Percentiles rank a stretch among this genome's conserved stretches.
These are phyloP conservation scores for Aspergillus affinis DNA, from an alignment of 495 filamentous ascomycete species.

Conservation along the genomic window DNA sequence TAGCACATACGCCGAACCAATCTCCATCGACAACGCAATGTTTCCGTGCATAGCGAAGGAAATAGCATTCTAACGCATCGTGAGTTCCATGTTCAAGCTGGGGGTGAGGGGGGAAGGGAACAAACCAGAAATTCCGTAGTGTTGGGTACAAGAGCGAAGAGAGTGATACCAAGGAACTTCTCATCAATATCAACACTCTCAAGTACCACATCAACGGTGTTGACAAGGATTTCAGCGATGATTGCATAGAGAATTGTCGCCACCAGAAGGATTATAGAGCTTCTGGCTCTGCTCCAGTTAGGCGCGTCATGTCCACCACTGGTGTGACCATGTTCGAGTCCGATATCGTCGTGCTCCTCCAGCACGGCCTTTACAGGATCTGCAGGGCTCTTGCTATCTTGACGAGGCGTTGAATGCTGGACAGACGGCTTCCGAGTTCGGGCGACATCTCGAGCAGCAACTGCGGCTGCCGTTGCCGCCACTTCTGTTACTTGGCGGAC, in stretches of 20 bases:
- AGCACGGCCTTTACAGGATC: conserved; percentile 27
- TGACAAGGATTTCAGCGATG: conserved; percentile 94
- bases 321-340: conserved; percentile 36
- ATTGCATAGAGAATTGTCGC: conserved; percentile 93
- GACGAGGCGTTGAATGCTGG: conserved; percentile 33
- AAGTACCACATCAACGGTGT: conserved; percentile 93
- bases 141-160: conserved; percentile 96
- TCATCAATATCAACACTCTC: conserved; percentile 89
- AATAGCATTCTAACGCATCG: conserved; percentile 76
- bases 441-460: conserved; percentile 79
- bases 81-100: neutral
- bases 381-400: conserved; percentile 28
- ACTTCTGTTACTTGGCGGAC: conserved; percentile 86
- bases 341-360: conserved; percentile 45
- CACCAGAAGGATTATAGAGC: conserved; percentile 80
- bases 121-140: conserved; percentile 96
- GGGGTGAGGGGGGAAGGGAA: conserved; percentile 3
- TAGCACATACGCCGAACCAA: conserved; percentile 94
- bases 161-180: conserved; percentile 95
- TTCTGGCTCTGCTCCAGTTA: conserved; percentile 94
- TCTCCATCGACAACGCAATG: conserved; percentile 98
- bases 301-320: conserved; percentile 92
- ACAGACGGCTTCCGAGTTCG: conserved; percentile 48
- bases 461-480: conserved; percentile 84
- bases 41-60: conserved; percentile 99